A percentile compares a stretch with the other conserved stretches of the same genome.
phyloP scores from a whole-genome alignment of 2,329 filamentous ascomycete species.

The Aspergillus oerlinghausenensis region DNA sequence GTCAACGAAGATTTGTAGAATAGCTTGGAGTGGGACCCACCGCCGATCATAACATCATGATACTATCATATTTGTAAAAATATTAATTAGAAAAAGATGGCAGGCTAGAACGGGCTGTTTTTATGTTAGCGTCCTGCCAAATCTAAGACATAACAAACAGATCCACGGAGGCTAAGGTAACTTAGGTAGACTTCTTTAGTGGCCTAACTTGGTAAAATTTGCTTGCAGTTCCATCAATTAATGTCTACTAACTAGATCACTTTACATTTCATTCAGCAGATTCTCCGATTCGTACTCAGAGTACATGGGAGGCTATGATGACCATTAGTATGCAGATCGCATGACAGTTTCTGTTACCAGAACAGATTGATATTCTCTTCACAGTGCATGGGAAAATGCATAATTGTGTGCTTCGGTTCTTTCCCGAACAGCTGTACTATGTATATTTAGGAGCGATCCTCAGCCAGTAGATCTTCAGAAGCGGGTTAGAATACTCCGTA shows the following conservation, averaged over 20 bases:
- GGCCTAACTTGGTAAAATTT: too few relatives aligned
- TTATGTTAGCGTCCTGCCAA: not conserved
- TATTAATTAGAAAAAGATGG: not conserved
- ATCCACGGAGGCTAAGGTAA: too few relatives aligned
- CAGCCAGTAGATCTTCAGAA: not conserved
- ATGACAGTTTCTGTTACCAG: not conserved
- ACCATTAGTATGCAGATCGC: not conserved
- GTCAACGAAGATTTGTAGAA: not conserved
- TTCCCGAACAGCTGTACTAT: not conserved
- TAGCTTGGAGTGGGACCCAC: not conserved
- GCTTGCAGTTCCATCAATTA: too few relatives aligned
- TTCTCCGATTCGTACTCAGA: not conserved
- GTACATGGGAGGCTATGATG: not conserved
- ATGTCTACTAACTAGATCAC: too few relatives aligned
- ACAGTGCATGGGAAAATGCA: too few relatives aligned
- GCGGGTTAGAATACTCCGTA: not conserved
- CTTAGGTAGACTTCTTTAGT: too few relatives aligned
- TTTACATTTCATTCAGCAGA: not conserved
- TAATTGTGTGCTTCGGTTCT: not conserved
- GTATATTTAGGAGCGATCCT: not conserved
- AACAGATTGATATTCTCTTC: not conserved
- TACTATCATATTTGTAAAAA: not conserved
- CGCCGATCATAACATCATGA: not conserved
- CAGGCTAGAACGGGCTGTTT: not conserved
- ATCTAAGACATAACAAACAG: not conserved